A percentile compares a stretch with the other conserved stretches of the same genome.
These are phyloP conservation scores for Rhizoclosmatium sp. DNA, from an alignment of 192 early-diverging fungal species.

Conservation along the genomic window DNA sequence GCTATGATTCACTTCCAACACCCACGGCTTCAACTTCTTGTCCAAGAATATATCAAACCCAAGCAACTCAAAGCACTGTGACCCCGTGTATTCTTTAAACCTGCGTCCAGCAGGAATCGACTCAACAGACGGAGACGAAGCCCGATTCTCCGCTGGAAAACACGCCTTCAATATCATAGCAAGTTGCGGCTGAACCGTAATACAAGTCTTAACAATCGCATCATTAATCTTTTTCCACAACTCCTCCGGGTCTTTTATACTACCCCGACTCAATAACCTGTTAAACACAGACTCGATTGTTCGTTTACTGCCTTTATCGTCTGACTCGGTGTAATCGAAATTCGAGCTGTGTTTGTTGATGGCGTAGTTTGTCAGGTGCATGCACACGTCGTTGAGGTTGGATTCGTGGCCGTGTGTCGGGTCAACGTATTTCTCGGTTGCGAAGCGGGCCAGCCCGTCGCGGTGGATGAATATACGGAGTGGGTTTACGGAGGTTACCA, in stretches of 20 bases:
- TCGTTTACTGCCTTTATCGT: slow-evolving; percentile 53
- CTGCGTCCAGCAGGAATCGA: neutral
- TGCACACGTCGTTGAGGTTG: slow-evolving; percentile 59
- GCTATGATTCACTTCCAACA: slow-evolving; percentile 70
- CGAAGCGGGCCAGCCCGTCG: slow-evolving; percentile 68
- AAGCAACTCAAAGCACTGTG: slow-evolving; percentile 67
- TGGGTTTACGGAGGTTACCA: slow-evolving; percentile 63
- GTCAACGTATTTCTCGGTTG: slow-evolving; percentile 58
- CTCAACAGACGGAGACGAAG: neutral
- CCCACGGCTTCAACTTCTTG: slow-evolving; percentile 65
- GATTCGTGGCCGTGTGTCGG: slow-evolving; percentile 34
- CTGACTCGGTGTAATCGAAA: slow-evolving; percentile 44
- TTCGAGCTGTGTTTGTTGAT: slow-evolving; percentile 66
- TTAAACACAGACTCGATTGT: slow-evolving; percentile 50
- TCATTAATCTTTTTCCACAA: slow-evolving; percentile 58
- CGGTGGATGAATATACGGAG: slow-evolving; percentile 63
- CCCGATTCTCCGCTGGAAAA: slow-evolving; percentile 39
- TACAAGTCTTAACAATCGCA: slow-evolving; percentile 60
- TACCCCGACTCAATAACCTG: slow-evolving; percentile 28
- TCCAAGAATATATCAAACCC: slow-evolving; percentile 72
- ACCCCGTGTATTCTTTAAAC: slow-evolving; percentile 21
- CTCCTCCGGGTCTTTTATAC: slow-evolving; percentile 28
- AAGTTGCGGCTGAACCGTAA: slow-evolving; percentile 61
- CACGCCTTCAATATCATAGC: slow-evolving; percentile 54
- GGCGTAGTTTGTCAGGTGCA: slow-evolving; percentile 73